These are phyloP conservation scores for Cerioporus squamosus DNA, from an alignment of 1,284 basidiomycete species.

Conservation along the genomic window DNA sequence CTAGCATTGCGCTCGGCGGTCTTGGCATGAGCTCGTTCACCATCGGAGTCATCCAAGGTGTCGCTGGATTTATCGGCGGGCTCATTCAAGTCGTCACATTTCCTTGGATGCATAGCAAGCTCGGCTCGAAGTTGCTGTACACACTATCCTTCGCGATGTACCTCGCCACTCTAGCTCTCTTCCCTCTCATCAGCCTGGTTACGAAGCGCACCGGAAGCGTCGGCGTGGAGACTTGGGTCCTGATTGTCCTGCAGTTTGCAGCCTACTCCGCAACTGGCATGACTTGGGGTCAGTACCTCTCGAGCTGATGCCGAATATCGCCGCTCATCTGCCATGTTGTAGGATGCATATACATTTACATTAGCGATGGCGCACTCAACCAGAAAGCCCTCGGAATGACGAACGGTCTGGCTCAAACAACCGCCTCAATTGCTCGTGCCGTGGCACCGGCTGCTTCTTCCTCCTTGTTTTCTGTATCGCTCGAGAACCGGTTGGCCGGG, in stretches of 20 bases:
- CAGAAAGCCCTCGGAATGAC: conserved; percentile 70
- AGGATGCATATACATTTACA: conserved; percentile 46
- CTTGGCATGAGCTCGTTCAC: conserved; percentile 57
- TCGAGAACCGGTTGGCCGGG: conserved; percentile 39
- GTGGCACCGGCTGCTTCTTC: conserved; percentile 71
- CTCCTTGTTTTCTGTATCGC: conserved; percentile 67
- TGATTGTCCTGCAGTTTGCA: conserved; percentile 18
- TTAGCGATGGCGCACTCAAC: conserved; percentile 61
- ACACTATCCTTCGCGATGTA: conserved; percentile 48
- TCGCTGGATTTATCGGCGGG: conserved; percentile 59
- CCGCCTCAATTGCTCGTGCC: conserved; percentile 53
- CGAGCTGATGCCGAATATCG: conserved; percentile 17
- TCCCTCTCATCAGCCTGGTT: conserved; percentile 55
- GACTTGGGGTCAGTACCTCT: conserved; percentile 21
- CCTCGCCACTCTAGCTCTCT: conserved; percentile 44
- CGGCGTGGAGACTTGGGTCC: conserved; percentile 14
- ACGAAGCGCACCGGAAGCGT: conserved; percentile 19
- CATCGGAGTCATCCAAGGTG: conserved; percentile 63
- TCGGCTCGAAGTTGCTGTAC: conserved; percentile 59
- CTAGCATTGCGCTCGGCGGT: conserved; percentile 62
- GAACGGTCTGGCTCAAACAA: conserved; percentile 54
- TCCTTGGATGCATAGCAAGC: conserved; percentile 50
- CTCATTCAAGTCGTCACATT: conserved; percentile 62
- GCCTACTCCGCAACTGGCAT: conserved; percentile 17
- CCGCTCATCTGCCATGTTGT: not conserved